Percentiles rank a stretch among this genome's conserved stretches.
These are phyloP conservation scores for Torulaspora delbrueckii DNA, from an alignment of 805 yeast genomes.

Conservation along the genomic window DNA sequence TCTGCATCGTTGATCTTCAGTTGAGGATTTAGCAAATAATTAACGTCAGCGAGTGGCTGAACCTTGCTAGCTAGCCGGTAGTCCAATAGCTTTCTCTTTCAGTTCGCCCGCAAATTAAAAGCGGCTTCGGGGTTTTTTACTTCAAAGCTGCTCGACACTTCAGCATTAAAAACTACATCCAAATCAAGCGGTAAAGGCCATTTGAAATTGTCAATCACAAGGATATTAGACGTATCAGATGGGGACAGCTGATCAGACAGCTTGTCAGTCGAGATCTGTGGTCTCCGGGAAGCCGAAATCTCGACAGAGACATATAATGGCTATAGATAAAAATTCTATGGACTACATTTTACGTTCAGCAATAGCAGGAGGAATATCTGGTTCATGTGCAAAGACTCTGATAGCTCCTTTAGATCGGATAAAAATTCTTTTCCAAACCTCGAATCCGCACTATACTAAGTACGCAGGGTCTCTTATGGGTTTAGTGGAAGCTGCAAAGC, in stretches of 20 bases:
- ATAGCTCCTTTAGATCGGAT: conserved; percentile 95
- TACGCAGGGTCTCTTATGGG: conserved; percentile 80
- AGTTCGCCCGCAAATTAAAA: neutral
- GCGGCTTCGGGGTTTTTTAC: conserved; percentile 5
- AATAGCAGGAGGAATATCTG: conserved; percentile 91
- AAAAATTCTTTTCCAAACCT: conserved; percentile 90
- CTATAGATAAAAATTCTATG: conserved; percentile 58
- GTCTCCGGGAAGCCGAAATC: conserved; percentile 1
- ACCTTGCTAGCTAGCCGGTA: neutral
- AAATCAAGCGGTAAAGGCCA: neutral
- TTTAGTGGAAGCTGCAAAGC: conserved; percentile 61
- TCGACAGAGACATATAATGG: neutral
- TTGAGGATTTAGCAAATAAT: too few relatives aligned
- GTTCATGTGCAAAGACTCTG: conserved; percentile 90
- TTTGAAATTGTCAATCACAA: neutral
- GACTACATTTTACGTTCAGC: conserved; percentile 84
- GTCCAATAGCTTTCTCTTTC: neutral
- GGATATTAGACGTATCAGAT: conserved; percentile 1
- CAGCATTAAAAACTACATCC: too few relatives aligned
- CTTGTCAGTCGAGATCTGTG: conserved; percentile 1
- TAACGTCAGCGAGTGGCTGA: neutral
- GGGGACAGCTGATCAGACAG: conserved; percentile 3
- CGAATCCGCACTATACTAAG: conserved; percentile 80
- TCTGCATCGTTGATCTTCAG: neutral
- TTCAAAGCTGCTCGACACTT: neutral